Evolutionary conservation across 345 rosid species (phyloP).

Genomic region (Salix purpurea): DNA sequence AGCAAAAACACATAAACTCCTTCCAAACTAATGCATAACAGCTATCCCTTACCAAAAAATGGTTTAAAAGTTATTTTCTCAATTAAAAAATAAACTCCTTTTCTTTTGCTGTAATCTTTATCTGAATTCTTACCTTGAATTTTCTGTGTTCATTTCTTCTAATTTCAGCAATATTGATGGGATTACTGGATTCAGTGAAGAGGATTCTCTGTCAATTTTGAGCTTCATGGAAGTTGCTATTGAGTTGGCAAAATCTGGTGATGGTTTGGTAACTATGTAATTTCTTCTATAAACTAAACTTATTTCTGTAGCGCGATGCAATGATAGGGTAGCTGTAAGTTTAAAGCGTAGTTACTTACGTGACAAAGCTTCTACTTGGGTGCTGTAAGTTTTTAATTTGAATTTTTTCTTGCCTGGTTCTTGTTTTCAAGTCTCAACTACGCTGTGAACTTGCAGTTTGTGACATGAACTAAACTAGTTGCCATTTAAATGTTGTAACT

Average conservation of each 20-base stretch:
- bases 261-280: constrained; percentile 41
- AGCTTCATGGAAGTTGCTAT: constrained; percentile 58
- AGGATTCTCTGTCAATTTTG: constrained; percentile 46
- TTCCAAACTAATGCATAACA: no score
- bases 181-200: constrained; percentile 67
- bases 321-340: background rate
- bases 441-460: background rate
- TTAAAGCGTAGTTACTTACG: background rate
- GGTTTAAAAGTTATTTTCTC: no score
- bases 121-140: background rate
- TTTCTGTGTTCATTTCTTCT: background rate
- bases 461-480: background rate
- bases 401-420: no score
- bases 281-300: constrained; percentile 2
- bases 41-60: no score
- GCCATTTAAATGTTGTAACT: no score
- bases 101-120: background rate
- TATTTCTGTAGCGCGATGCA: background rate
- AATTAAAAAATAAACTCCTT: background rate
- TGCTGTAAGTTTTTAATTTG: background rate
- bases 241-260: constrained; percentile 55
- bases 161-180: constrained; percentile 71
- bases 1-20: no score
- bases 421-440: background rate
- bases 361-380: background rate